Conservation (phyloP, 805 yeast genomes). For the Barnettozyma populi region DNA sequence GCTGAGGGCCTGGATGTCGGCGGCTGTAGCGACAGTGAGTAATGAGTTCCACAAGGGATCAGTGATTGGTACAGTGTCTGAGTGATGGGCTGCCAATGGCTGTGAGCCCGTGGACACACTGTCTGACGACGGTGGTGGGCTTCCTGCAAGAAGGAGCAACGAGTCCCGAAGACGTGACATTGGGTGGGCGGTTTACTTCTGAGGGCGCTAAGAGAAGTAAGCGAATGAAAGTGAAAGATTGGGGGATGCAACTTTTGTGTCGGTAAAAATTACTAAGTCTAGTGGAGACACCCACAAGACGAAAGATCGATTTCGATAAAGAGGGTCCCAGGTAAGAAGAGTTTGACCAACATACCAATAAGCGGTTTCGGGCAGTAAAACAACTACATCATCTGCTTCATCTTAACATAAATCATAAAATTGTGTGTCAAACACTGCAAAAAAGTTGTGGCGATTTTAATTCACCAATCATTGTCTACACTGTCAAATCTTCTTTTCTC, state of each 20-base stretch:
- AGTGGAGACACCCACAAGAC: neutral
- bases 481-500: constrained; percentile 24
- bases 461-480: constrained; percentile 24
- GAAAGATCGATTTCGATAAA: neutral
- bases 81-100: neutral
- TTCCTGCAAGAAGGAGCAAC: neutral
- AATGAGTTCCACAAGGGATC: constrained; percentile 41
- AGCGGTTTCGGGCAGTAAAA: neutral
- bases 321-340: neutral
- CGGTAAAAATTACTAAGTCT: neutral
- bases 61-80: neutral
- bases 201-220: neutral
- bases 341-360: too few species aligned
- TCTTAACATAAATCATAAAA: neutral
- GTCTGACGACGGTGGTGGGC: neutral
- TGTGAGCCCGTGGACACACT: neutral
- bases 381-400: neutral
- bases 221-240: neutral
- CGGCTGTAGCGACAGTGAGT: constrained; percentile 27
- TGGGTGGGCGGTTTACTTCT: neutral
- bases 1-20: constrained; percentile 54
- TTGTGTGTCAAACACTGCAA: neutral
- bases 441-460: too few species aligned
- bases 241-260: neutral
- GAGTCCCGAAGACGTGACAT: constrained; percentile 1